phyloP scores from a whole-genome alignment of 179 eudicot genomes.

The Gypsophila paniculata region DNA sequence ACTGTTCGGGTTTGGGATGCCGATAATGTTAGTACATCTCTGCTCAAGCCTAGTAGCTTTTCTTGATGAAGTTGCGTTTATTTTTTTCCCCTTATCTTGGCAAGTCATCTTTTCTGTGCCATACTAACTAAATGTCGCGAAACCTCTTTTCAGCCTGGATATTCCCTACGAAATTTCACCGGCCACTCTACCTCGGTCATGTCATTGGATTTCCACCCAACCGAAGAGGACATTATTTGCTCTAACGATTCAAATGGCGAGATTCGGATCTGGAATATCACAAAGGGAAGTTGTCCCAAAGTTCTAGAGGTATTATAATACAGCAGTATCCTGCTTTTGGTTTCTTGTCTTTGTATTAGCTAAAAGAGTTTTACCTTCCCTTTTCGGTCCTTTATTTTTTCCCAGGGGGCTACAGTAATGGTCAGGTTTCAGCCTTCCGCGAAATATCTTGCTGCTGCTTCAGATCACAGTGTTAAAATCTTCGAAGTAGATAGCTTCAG shows the following conservation, averaged over 20 bases:
- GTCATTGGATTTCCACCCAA: slow-evolving; percentile 68
- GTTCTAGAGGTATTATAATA: slow-evolving; percentile 43
- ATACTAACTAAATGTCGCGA: neutral
- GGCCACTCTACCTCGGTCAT: slow-evolving; percentile 64
- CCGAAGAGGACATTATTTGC: slow-evolving; percentile 52
- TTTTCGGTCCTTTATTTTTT: neutral
- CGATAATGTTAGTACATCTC: slow-evolving; percentile 66
- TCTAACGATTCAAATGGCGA: slow-evolving; percentile 58
- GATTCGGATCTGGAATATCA: slow-evolving; percentile 62
- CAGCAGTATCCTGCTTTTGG: neutral
- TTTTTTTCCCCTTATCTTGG: neutral
- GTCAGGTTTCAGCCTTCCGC: slow-evolving; percentile 56
- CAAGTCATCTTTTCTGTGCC: neutral
- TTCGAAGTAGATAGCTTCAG: slow-evolving; percentile 39
- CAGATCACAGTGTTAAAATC: slow-evolving; percentile 35
- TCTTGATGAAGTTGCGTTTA: neutral
- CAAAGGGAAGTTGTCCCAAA: slow-evolving; percentile 44
- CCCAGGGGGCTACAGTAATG: slow-evolving; percentile 52
- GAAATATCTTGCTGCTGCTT: slow-evolving; percentile 49
- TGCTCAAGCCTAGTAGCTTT: neutral
- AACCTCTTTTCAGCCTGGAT: slow-evolving; percentile 46
- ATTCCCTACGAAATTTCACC: slow-evolving; percentile 50
- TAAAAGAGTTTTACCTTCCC: neutral
- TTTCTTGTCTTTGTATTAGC: slow-evolving; percentile 3
- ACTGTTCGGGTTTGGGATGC: slow-evolving; percentile 98